These are phyloP conservation scores for Suillus bovinus DNA, from an alignment of 768 basidiomycete species.

Conservation along the genomic window DNA sequence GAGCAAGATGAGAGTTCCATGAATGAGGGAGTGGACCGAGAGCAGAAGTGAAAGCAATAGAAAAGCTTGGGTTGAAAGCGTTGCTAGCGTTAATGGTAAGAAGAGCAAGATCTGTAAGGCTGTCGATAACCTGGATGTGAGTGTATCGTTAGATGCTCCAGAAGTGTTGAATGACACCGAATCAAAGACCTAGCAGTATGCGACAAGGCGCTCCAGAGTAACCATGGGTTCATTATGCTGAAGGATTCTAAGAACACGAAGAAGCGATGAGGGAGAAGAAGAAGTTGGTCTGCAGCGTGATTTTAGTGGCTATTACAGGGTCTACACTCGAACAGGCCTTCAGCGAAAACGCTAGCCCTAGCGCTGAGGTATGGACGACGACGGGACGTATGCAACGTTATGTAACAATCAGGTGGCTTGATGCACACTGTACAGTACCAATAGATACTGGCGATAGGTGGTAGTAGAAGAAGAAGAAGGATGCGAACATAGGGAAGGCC, in stretches of 20 bases:
- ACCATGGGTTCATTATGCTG: slow-evolving; percentile 51
- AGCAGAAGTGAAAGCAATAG: slow-evolving; percentile 79
- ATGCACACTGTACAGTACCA: too few relatives aligned
- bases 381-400: too few relatives aligned
- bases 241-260: not conserved
- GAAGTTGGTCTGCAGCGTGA: not conserved
- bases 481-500: too few relatives aligned
- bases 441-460: too few relatives aligned
- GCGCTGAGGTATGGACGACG: too few relatives aligned
- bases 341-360: too few relatives aligned
- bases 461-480: too few relatives aligned
- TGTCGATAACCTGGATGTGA: slow-evolving; percentile 59
- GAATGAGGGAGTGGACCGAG: slow-evolving; percentile 74
- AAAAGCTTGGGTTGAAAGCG: slow-evolving; percentile 78
- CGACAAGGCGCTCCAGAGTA: slow-evolving; percentile 65
- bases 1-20: slow-evolving; percentile 74
- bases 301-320: too few relatives aligned
- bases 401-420: too few relatives aligned
- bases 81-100: slow-evolving; percentile 81
- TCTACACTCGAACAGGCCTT: too few relatives aligned
- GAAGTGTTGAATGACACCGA: slow-evolving; percentile 4
- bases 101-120: slow-evolving; percentile 81
- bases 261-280: not conserved
- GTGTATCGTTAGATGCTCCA: slow-evolving; percentile 9
- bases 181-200: slow-evolving; percentile 57